A percentile compares a stretch with the other conserved stretches of the same genome.
These are phyloP conservation scores for Mantamonas sphyraenae DNA, from an alignment of 78 protist genomes.

Conservation along the genomic window DNA sequence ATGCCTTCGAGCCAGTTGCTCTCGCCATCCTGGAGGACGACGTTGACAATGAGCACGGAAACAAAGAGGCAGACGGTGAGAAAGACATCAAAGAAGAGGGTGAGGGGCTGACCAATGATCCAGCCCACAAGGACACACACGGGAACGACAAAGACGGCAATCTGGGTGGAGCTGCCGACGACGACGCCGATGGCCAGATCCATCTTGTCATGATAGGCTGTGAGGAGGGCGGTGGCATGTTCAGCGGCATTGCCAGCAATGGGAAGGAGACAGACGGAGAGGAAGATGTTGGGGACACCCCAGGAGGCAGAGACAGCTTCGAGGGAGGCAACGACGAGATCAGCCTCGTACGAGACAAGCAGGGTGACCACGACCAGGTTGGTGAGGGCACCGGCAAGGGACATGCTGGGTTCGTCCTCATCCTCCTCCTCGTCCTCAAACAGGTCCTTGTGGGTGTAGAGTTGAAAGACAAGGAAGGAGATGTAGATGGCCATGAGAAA, in stretches of 20 bases:
- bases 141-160: conserved; percentile 36
- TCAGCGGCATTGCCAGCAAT: conserved; percentile 52
- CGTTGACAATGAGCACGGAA: conserved; percentile 9
- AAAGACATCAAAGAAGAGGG: conserved; percentile 17
- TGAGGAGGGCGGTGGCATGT: conserved; percentile 39
- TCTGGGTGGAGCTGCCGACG: conserved; percentile 41
- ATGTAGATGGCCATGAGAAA: conserved; percentile 16
- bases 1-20: conserved; percentile 41
- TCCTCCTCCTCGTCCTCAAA: conserved; percentile 38
- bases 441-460: conserved; percentile 16
- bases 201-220: conserved; percentile 24
- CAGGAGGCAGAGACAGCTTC: no score
- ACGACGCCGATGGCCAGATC: conserved; percentile 46
- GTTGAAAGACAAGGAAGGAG: conserved; percentile 29
- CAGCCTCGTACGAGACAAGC: conserved; percentile 19
- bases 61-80: conserved; percentile 6
- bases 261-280: conserved; percentile 28
- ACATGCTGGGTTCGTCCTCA: conserved; percentile 8
- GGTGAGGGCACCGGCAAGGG: not conserved
- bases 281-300: conserved; percentile 13
- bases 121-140: conserved; percentile 25
- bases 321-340: conserved; percentile 14
- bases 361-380: conserved; percentile 18
- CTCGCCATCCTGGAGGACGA: conserved; percentile 11
- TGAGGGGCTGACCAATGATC: conserved; percentile 30